Evolutionary conservation across 1,284 basidiomycete genomes (phyloP).

Genomic region (Fomitopsis palustris): DNA sequence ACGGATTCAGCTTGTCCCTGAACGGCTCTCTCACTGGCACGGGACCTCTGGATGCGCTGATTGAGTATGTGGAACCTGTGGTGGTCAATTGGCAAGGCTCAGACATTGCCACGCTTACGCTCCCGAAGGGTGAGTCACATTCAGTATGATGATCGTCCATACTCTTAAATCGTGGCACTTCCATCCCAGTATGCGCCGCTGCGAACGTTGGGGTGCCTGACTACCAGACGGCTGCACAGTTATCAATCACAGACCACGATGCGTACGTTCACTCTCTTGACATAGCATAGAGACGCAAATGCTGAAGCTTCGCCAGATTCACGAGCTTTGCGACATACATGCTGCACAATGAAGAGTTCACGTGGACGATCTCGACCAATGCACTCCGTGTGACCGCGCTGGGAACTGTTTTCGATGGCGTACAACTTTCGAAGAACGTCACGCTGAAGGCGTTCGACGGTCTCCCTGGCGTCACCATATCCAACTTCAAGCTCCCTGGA

Average conservation of each 20-base stretch:
- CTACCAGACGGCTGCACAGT: neutral
- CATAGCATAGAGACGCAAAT: neutral
- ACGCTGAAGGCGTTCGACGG: neutral
- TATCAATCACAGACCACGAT: neutral
- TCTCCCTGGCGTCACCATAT: neutral
- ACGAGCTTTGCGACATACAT: neutral
- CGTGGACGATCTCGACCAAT: neutral
- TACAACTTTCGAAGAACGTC: neutral
- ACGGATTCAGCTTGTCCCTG: neutral
- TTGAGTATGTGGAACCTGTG: neutral
- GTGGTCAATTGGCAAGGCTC: neutral
- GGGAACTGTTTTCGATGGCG: neutral
- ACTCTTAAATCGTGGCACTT: neutral
- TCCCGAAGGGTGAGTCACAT: neutral
- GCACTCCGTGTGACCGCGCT: neutral
- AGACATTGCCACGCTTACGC: neutral
- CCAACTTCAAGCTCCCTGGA: neutral
- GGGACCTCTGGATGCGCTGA: neutral
- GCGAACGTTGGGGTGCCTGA: neutral
- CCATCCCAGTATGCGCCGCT: neutral
- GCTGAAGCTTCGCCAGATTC: neutral
- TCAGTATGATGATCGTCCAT: neutral
- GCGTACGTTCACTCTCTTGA: neutral
- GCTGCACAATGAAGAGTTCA: neutral
- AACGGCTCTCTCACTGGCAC: neutral